Conservation (phyloP, 140 eudicot genomes). For the Ambrosia hybrid region DNA sequence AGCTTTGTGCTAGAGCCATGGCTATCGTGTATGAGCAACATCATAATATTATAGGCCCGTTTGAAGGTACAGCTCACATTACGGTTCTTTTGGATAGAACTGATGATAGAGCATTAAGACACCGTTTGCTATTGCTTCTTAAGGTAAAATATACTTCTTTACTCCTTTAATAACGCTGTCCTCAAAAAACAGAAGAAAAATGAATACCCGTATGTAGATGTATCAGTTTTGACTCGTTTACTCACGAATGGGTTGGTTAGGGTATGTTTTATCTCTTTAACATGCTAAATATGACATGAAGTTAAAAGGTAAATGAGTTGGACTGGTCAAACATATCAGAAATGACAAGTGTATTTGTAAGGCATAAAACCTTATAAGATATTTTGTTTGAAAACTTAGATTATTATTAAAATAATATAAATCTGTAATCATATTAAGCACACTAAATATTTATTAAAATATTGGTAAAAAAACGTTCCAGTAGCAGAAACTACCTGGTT, state of each 20-base stretch:
- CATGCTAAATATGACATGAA: neutral
- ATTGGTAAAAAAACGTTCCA: too few relatives aligned
- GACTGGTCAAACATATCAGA: too few relatives aligned
- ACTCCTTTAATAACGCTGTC: neutral
- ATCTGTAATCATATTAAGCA: too few relatives aligned
- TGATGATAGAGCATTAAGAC: constrained; percentile 90
- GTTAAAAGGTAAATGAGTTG: too few relatives aligned
- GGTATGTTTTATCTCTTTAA: neutral
- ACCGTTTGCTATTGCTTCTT: constrained; percentile 87
- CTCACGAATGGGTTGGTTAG: neutral
- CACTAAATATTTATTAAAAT: too few relatives aligned
- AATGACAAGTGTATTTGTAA: too few relatives aligned
- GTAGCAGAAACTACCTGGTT: too few relatives aligned
- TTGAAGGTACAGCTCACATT: constrained; percentile 95
- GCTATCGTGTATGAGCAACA: constrained; percentile 96
- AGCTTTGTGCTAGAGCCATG: constrained; percentile 99
- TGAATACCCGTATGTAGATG: neutral
- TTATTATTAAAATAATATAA: neutral
- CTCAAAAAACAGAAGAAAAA: neutral
- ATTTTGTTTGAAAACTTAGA: neutral
- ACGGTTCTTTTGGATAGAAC: constrained; percentile 95
- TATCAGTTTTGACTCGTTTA: constrained; percentile 1
- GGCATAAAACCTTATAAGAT: neutral
- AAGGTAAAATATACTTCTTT: constrained; percentile 47
- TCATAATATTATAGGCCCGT: constrained; percentile 69